phyloP scores from a whole-genome alignment of 331 rosid species.

The Quercus lobata region DNA sequence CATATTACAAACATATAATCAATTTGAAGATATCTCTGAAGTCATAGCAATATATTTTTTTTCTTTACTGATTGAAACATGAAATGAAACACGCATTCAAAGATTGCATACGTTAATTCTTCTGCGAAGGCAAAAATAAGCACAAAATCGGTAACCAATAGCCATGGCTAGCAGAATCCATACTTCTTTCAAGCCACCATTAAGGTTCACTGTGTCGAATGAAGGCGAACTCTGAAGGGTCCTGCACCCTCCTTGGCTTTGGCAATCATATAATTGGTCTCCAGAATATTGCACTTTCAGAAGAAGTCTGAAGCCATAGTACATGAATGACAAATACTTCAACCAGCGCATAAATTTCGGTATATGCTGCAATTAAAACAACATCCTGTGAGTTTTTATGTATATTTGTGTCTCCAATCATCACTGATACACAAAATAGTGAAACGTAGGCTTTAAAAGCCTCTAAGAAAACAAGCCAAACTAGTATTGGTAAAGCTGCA shows the following conservation, averaged over 20 bases:
- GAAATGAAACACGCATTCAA: conserved; percentile 8
- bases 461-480: background rate
- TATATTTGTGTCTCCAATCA: background rate
- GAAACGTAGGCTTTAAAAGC: background rate
- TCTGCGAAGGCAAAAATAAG: conserved; percentile 65
- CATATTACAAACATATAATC: background rate
- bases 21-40: background rate
- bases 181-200: conserved; percentile 68
- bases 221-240: conserved; percentile 76
- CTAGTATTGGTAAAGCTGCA: background rate
- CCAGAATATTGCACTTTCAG: conserved; percentile 85
- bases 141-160: conserved; percentile 48
- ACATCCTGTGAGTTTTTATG: background rate
- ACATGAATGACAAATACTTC: conserved; percentile 80
- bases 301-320: conserved; percentile 76
- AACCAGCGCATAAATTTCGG: conserved; percentile 79
- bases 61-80: background rate
- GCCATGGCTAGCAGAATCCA: conserved; percentile 80
- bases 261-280: conserved; percentile 63
- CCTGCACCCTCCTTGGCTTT: conserved; percentile 62
- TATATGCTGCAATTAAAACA: conserved; percentile 64
- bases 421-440: background rate
- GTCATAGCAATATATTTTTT: no score
- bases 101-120: conserved; percentile 42
- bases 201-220: conserved; percentile 64